Evolutionary conservation across 1,139 yeast species (phyloP).

Genomic region (Taphrina flavorubra): DNA sequence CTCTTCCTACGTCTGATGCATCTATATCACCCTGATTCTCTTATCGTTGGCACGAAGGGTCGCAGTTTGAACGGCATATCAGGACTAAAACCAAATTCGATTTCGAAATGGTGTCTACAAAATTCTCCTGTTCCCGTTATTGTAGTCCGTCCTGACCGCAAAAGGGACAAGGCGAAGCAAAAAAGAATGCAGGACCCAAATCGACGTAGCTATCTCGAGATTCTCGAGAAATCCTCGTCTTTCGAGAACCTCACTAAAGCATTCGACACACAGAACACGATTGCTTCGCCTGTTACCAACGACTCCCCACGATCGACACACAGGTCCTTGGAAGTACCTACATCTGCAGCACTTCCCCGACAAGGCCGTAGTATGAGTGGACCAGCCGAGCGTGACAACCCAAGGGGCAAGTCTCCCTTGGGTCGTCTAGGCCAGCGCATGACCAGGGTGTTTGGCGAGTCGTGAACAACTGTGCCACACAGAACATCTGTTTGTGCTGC

Average conservation of each 20-base stretch:
- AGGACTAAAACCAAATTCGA: conserved; percentile 56
- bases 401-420: conserved; percentile 24
- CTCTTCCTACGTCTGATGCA: conserved; percentile 60
- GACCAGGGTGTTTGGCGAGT: conserved; percentile 21
- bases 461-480: background rate
- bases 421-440: conserved; percentile 22
- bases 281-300: background rate
- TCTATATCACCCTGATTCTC: conserved; percentile 68
- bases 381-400: background rate
- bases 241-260: conserved; percentile 28
- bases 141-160: conserved; percentile 65
- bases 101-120: conserved; percentile 68
- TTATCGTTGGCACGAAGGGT: conserved; percentile 68
- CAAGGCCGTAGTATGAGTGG: conserved; percentile 21
- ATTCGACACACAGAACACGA: conserved; percentile 4
- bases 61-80: conserved; percentile 56
- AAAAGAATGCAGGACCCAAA: conserved; percentile 52
- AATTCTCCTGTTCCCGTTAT: conserved; percentile 72
- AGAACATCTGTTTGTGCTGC: too few species aligned
- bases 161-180: conserved; percentile 51
- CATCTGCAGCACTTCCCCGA: background rate
- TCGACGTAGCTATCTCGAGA: conserved; percentile 47
- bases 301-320: conserved; percentile 8
- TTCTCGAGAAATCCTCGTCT: conserved; percentile 46
- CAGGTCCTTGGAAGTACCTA: background rate